Base-by-base conservation (phyloP, 2,329 filamentous ascomycete genomes). In the Xylaria sp. region DNA sequence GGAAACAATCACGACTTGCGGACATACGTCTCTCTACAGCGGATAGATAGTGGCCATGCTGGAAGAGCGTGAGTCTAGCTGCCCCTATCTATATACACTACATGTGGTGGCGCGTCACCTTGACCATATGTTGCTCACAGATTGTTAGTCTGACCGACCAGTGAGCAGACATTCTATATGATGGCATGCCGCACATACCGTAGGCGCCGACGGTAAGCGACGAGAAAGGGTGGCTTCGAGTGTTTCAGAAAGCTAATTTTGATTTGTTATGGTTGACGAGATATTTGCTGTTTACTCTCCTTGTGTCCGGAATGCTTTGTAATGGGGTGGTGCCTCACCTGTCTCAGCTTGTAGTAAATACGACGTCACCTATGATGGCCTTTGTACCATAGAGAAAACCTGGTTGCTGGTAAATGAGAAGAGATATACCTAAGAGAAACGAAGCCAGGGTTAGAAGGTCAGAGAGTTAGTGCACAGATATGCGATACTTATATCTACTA, bases 231-330 rank as follows among this genome's bases (percentile, higher is more conserved):
- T 48, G 43, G 44, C 29, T 37, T n/a, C 13, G 25, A 6, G 27
- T 51, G 44, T 46, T 43, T 60, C 21, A 33, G 38, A 51, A 31
- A 35, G 10, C 43, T 19, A 25, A 27, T 15, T 25, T 35, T 21
- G 19, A 49, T 41, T 49, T 49, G 35, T 15, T 27, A 33, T 43
- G 41, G 35, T 55, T 29, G 40, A 46, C 29, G 41, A 54, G 53
- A 33, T 31, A 41, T 29, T 41, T 55, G 3, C 7, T 57, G 46
- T 43, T 43, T n/a, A 57, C 25, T 13, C 25, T 13, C 37, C 10
- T 33, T 9, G 27, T 19, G 15, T 52, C 17, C 41, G 33, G 41
- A 59, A 49, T 54, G 43, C 27, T 54, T 27, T 51, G 17, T 44
- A 46, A 46, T 47, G 25, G 40, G 15, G 23, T 17, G 5, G 38